Evolutionary conservation across 805 yeast species (phyloP).

Genomic region (Starmerella powellii): DNA sequence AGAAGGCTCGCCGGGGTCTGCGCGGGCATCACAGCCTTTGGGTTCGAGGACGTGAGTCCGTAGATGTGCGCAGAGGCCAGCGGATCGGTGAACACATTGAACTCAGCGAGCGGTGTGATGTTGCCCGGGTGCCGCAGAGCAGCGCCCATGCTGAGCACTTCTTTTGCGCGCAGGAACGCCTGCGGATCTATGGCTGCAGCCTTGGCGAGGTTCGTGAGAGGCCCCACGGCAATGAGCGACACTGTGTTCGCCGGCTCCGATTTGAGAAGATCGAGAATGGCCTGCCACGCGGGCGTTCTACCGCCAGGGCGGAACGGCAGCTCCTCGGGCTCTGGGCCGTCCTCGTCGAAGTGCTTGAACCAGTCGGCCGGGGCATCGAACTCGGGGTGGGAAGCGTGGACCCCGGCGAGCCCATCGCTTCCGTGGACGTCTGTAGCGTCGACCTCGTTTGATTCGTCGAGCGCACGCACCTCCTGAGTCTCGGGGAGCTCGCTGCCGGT

Average conservation of each 20-base stretch:
- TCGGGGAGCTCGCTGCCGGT: slow-evolving; percentile 9
- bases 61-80: slow-evolving; percentile 32
- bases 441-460: slow-evolving; percentile 1
- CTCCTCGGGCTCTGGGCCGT: slow-evolving; percentile 1
- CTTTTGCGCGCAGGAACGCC: slow-evolving; percentile 29
- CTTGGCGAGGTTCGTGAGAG: slow-evolving; percentile 32
- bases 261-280: slow-evolving; percentile 30
- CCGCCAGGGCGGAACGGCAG: slow-evolving; percentile 27
- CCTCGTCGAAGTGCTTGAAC: slow-evolving; percentile 23
- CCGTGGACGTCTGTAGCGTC: slow-evolving; percentile 35
- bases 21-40: slow-evolving; percentile 26
- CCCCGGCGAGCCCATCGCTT: slow-evolving; percentile 33
- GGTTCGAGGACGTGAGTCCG: slow-evolving; percentile 27
- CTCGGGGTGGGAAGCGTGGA: slow-evolving; percentile 29
- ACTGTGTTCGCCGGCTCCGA: slow-evolving; percentile 30
- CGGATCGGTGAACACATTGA: slow-evolving; percentile 34
- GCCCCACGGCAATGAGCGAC: slow-evolving; percentile 32
- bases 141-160: slow-evolving; percentile 34
- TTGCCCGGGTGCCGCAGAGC: slow-evolving; percentile 31
- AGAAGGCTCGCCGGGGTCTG: slow-evolving; percentile 15
- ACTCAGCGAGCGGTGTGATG: slow-evolving; percentile 34
- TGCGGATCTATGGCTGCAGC: slow-evolving; percentile 33
- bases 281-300: slow-evolving; percentile 26
- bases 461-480: slow-evolving; percentile 19
- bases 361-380: slow-evolving; percentile 28